These are phyloP conservation scores for Cladosporium sp. DNA, from an alignment of 2,329 filamentous ascomycete species.

Conservation along the genomic window DNA sequence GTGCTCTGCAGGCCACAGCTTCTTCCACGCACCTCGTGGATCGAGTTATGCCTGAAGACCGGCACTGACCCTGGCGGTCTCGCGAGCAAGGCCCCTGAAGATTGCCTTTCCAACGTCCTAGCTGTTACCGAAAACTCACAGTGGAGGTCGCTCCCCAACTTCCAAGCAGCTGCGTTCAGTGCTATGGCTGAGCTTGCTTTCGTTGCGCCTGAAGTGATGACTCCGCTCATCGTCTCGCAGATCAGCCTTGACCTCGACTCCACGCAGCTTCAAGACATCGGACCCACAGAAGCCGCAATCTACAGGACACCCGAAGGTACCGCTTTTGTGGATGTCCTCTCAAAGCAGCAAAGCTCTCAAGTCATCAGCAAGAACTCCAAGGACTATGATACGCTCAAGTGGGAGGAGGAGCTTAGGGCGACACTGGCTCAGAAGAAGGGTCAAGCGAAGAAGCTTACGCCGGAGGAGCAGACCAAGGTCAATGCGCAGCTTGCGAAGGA, in stretches of 20 bases:
- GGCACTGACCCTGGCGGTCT: slow-evolving; percentile 77
- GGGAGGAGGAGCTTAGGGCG: slow-evolving; percentile 85
- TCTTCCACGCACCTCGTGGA: slow-evolving; percentile 77
- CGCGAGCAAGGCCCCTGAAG: slow-evolving; percentile 56
- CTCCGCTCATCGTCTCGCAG: slow-evolving; percentile 66
- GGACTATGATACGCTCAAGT: slow-evolving; percentile 92
- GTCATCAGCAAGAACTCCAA: slow-evolving; percentile 83
- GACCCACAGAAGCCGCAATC: slow-evolving; percentile 85
- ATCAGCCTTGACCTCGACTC: slow-evolving; percentile 68
- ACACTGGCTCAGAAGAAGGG: slow-evolving; percentile 93
- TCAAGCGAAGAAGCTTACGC: slow-evolving; percentile 78
- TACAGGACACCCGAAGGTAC: slow-evolving; percentile 85
- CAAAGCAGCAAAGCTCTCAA: slow-evolving; percentile 65
- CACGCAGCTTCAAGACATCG: slow-evolving; percentile 62
- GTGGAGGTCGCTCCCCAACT: slow-evolving; percentile 45
- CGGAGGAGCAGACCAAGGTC: slow-evolving; percentile 84
- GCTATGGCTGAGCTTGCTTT: slow-evolving; percentile 90
- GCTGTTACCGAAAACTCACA: slow-evolving; percentile 35
- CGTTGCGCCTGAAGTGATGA: slow-evolving; percentile 77
- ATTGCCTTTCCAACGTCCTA: slow-evolving; percentile 63
- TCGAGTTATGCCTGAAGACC: slow-evolving; percentile 73
- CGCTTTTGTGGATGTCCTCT: slow-evolving; percentile 82
- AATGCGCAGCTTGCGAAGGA: slow-evolving; percentile 89
- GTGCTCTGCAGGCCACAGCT: slow-evolving; percentile 73
- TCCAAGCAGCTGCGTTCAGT: slow-evolving; percentile 63